Base-by-base conservation (phyloP, 2,329 filamentous ascomycete genomes). In the Fusarium albosuccineum region DNA sequence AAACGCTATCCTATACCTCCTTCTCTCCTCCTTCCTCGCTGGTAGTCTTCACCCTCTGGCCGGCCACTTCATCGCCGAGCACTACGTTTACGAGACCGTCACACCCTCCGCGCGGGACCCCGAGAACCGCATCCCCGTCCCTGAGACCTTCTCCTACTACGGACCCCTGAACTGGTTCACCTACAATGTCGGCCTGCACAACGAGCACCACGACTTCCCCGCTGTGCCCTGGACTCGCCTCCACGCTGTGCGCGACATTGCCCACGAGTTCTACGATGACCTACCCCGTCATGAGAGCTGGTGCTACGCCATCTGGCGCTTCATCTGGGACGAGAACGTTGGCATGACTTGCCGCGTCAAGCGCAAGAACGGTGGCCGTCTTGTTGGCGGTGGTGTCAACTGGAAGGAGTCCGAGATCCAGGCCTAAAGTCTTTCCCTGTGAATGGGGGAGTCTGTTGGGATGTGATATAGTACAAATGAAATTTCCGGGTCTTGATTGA, bases 171-270 rank as follows among this genome's bases (percentile, higher is more conserved):
- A 99, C 82, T 81, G 94, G 73, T 81, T 99, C 50, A 97, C 94
- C 1, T 99, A 98, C 85, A 99, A 99, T 73, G 96, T 99, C 45
- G 96, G 96, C 54, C 83, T 97, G 75, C 96, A 99, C 84, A 99
- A 99, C 78, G 96, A 99, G 84, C 96, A 99, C 81, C 96, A 99
- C 79, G 96, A 99, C 80, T 99, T 99, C 82, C 96, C 96, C 10
- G 96, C 96, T 48, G 88, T 99, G 46, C 95, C 96, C 0, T 99
- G 96, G 96, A 97, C 94, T 9, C 86, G 91, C 33, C 86, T 99
- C 39, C 92, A 90, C 56, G 85, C 85, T 75, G 83, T 99, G 55
- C 89, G 94, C 75, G 82, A 88, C 66, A 92, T 97, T 58, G 96
- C 96, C 1, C 86, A 86, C 68, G 96, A 98, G 80, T 99, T 97